These are phyloP conservation scores for Metrosideros polymorpha DNA, from an alignment of 441 rosid genomes.

Conservation along the genomic window DNA sequence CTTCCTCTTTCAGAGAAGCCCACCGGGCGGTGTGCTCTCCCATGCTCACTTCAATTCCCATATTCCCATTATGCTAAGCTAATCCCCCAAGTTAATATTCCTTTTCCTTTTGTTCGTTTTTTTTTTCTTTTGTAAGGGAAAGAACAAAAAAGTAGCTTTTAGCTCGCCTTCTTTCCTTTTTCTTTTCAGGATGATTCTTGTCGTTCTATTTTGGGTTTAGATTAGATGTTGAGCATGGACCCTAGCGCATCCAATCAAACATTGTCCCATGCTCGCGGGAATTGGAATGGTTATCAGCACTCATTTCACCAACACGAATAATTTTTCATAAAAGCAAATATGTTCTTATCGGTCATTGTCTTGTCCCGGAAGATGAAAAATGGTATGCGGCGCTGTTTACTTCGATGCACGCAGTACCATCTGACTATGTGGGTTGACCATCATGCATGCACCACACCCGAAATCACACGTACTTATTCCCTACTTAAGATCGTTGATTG, in stretches of 20 bases:
- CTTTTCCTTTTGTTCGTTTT: background rate
- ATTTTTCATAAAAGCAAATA: background rate
- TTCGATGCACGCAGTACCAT: background rate
- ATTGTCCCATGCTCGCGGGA: background rate
- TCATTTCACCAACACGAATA: background rate
- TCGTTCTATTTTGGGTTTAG: background rate
- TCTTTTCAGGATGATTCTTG: background rate
- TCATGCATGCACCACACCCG: background rate
- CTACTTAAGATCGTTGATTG: background rate
- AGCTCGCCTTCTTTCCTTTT: background rate
- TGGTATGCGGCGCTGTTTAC: rapidly evolving
- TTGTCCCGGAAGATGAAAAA: background rate
- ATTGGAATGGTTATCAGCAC: background rate
- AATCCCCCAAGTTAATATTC: background rate
- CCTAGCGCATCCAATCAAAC: background rate
- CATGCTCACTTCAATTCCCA: background rate
- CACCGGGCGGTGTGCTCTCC: background rate
- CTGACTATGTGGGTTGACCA: background rate
- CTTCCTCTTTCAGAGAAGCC: background rate
- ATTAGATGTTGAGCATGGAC: background rate
- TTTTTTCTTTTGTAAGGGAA: background rate
- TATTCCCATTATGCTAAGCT: background rate
- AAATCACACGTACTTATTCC: background rate
- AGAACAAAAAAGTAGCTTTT: background rate
- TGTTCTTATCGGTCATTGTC: background rate